Evolutionary conservation across 2,329 filamentous ascomycete genomes (phyloP).

Genomic region (Sphaerulina populicola): DNA sequence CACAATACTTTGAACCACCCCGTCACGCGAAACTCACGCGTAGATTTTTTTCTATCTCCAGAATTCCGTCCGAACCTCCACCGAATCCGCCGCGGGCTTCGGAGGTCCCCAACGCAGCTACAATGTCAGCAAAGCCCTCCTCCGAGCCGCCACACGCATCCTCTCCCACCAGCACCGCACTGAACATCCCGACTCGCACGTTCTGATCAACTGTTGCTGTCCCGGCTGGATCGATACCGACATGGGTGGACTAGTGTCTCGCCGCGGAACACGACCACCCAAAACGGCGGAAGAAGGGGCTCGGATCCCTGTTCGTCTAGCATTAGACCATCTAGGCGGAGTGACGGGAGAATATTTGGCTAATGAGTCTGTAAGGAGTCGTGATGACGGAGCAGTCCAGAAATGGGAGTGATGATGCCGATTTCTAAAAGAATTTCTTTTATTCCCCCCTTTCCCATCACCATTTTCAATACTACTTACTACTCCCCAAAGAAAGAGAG

Average conservation of each 20-base stretch:
- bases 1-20: too few relatives aligned
- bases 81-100: conserved; percentile 27
- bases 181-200: conserved; percentile 5
- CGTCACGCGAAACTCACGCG: conserved; percentile 2
- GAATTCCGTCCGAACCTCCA: conserved; percentile 18
- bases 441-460: neutral
- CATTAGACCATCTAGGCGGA: conserved; percentile 30
- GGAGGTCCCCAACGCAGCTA: conserved; percentile 27
- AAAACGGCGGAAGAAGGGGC: conserved; percentile 34
- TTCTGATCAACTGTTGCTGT: conserved; percentile 34
- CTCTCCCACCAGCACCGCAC: conserved; percentile 26
- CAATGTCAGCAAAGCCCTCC: conserved; percentile 32
- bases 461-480: neutral
- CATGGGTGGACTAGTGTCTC: conserved; percentile 31
- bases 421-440: too few relatives aligned
- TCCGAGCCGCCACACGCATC: conserved; percentile 30
- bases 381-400: conserved; percentile 27
- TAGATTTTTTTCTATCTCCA: neutral
- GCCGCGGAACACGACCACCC: conserved; percentile 21
- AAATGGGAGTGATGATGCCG: conserved; percentile 26
- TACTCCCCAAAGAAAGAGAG: neutral
- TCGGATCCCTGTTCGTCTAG: conserved; percentile 32
- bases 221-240: conserved; percentile 35
- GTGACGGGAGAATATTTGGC: conserved; percentile 34
- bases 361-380: conserved; percentile 30